Evolutionary conservation across 208 protist species (phyloP).

Genomic region (Crithidia brevicula): DNA sequence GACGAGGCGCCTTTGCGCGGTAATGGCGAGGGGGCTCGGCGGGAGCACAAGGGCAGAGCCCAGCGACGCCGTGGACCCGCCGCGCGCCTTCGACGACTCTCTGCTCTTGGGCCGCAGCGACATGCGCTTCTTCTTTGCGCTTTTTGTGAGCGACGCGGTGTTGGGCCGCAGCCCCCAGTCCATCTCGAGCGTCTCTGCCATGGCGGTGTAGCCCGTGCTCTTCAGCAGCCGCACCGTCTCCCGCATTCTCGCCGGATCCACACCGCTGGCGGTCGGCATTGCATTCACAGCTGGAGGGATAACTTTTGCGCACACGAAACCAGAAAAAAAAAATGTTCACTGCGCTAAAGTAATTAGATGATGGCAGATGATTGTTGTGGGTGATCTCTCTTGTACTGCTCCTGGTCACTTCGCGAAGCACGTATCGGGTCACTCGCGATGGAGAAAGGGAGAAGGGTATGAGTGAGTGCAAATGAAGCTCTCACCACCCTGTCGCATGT

Average conservation of each 20-base stretch:
- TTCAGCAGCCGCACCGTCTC: constrained; percentile 33
- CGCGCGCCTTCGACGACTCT: constrained; percentile 29
- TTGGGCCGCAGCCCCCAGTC: constrained; percentile 28
- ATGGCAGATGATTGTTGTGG: no score
- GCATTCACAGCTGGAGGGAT: no score
- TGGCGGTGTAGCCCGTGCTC: constrained; percentile 19
- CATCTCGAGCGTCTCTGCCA: constrained; percentile 31
- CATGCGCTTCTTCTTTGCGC: constrained; percentile 20
- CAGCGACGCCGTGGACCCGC: constrained; percentile 14
- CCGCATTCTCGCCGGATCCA: constrained; percentile 30
- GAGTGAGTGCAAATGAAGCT: no score
- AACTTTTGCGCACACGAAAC: background rate
- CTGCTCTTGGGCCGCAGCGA: constrained; percentile 29
- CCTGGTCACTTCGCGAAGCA: no score
- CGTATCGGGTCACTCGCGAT: no score
- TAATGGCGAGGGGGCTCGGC: constrained; percentile 14
- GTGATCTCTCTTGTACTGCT: no score
- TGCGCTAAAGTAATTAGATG: no score
- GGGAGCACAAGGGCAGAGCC: background rate
- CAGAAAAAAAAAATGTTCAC: background rate
- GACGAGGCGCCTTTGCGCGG: constrained; percentile 24
- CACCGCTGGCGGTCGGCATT: constrained; percentile 28
- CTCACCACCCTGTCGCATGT: no score
- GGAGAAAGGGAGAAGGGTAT: no score
- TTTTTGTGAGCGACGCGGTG: constrained; percentile 11